phyloP scores from a whole-genome alignment of 495 filamentous ascomycete genomes.

The Ramalina intermedia region DNA sequence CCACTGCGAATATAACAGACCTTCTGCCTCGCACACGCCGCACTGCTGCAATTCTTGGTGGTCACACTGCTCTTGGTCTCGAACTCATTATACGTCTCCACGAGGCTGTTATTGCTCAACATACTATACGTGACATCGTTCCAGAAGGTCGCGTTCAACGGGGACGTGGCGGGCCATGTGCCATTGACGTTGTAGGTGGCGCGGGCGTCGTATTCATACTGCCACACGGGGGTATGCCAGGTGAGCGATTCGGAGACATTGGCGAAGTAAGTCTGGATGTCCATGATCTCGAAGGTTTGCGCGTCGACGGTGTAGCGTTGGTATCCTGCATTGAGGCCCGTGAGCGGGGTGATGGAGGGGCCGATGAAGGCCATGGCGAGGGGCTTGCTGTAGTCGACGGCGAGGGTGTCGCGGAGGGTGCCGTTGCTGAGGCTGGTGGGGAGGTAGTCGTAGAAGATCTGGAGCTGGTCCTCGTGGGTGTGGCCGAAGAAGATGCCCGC shows the following conservation, averaged over 20 bases:
- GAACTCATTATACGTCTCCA: conserved; percentile 28
- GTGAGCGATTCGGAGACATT: conserved; percentile 16
- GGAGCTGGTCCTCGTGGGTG: conserved; percentile 22
- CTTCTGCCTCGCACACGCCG: conserved; percentile 30
- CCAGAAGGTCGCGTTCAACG: conserved; percentile 34
- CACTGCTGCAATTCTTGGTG: conserved; percentile 31
- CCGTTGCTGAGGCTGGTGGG: conserved; percentile 17
- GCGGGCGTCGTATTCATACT: conserved; percentile 12
- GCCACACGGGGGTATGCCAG: conserved; percentile 10
- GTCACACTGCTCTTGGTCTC: conserved; percentile 30
- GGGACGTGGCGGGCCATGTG: conserved; percentile 25
- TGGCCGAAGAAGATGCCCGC: conserved; percentile 22
- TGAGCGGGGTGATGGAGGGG: conserved; percentile 22
- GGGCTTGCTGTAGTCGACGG: conserved; percentile 12
- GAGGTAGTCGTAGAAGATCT: conserved; percentile 21
- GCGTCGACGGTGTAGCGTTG: conserved; percentile 23
- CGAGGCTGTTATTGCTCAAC: conserved; percentile 26
- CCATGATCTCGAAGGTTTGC: conserved; percentile 20
- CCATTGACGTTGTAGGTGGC: conserved; percentile 15
- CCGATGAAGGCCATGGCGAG: conserved; percentile 22
- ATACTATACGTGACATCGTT: conserved; percentile 32
- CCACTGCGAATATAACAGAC: conserved; percentile 35
- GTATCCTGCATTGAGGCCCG: conserved; percentile 23
- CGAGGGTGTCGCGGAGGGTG: conserved; percentile 14
- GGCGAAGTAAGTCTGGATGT: conserved; percentile 22